Percentiles rank a stretch among this genome's conserved stretches.
phyloP scores from a whole-genome alignment of 2,329 filamentous ascomycete species.

The Monosporascus sp. region DNA sequence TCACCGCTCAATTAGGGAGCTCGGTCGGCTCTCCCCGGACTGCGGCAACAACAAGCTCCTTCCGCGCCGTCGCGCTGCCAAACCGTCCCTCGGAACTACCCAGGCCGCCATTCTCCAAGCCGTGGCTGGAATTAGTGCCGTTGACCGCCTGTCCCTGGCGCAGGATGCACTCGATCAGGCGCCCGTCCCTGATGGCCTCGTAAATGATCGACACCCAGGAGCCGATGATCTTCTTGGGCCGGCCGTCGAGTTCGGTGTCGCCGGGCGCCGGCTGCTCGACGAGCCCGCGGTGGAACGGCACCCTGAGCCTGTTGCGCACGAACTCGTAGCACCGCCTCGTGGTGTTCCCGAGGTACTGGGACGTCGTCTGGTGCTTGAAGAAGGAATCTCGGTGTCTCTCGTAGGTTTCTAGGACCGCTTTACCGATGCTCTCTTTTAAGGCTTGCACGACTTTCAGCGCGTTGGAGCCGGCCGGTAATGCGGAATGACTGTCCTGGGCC shows the following conservation, averaged over 20 bases:
- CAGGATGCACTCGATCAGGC: neutral
- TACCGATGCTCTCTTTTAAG: neutral
- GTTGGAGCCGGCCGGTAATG: neutral
- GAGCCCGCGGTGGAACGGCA: slow-evolving; percentile 19
- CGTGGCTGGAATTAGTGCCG: neutral
- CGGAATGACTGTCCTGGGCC: neutral
- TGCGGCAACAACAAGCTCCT: neutral
- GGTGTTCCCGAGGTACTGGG: slow-evolving; percentile 9
- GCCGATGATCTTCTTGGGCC: slow-evolving; percentile 15
- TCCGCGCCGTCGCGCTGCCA: neutral
- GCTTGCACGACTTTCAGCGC: neutral
- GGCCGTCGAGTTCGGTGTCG: slow-evolving; percentile 8
- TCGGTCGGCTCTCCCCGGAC: too few species aligned
- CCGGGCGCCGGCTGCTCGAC: slow-evolving; percentile 13
- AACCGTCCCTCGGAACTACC: neutral
- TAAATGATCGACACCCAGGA: slow-evolving; percentile 17
- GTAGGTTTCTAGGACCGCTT: slow-evolving; percentile 1
- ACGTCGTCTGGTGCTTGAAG: slow-evolving; percentile 4
- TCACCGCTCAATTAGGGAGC: too few species aligned
- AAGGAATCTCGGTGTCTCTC: slow-evolving; percentile 7
- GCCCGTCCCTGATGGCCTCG: slow-evolving; percentile 5
- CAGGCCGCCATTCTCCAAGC: neutral
- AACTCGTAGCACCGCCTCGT: slow-evolving; percentile 10
- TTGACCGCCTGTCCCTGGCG: neutral
- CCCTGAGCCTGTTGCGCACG: slow-evolving; percentile 13